Evolutionary conservation across 2,329 filamentous ascomycete genomes (phyloP), one percentile per base, ranked within the genome.

Genomic region (Aureobasidium mangrovei): DNA sequence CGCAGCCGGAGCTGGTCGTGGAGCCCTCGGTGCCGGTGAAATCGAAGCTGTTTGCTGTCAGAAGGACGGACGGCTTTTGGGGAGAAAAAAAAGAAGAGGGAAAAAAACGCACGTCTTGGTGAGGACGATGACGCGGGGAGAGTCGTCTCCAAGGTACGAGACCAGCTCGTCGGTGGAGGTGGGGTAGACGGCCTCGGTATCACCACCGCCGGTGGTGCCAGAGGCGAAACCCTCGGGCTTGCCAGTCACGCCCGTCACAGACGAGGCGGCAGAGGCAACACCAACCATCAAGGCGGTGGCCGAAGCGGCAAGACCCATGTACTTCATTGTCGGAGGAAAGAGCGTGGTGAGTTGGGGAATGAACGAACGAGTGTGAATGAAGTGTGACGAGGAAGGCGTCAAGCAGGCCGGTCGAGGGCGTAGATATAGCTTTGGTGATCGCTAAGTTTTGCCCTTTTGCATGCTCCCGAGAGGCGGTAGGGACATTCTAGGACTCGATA

Each of bases 131-230:
- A 78, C 76, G 28, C 79, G 76, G 10, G 80, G 61, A 24, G 70
- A 64, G 53, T 67, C 67, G 65, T 83, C 79, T 4, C 72, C 71
- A 4, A 84, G 75, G 68, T 82, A 84, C 31, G 70, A 74, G 65
- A 78, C 76, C 44, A 84, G 76, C 74, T 85, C 72, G 26, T 69
- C 72, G 38, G 67, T 80, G 43, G 71, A 77, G 18, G 66, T 70
- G 9, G 80, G 81, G 60, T 79, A 77, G 26, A 78, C 78, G 29
- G 78, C 66, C 3, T 70, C 67, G 24, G 77, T 78, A 58, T 60
- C 72, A 52, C 80, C 81, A 62, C 82, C 82, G 36, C 82, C 82
- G 12, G 80, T 83, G 36, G 77, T 76, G 42, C 77, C 76, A 56
- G 69, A 65, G 24, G 72, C 73, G 56, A 75, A 75, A 54, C 73